A percentile compares a stretch with the other conserved stretches of the same genome.
Evolutionary conservation across 2,329 filamentous ascomycete genomes (phyloP).

Genomic region (Arthrobotrys megalospora): DNA sequence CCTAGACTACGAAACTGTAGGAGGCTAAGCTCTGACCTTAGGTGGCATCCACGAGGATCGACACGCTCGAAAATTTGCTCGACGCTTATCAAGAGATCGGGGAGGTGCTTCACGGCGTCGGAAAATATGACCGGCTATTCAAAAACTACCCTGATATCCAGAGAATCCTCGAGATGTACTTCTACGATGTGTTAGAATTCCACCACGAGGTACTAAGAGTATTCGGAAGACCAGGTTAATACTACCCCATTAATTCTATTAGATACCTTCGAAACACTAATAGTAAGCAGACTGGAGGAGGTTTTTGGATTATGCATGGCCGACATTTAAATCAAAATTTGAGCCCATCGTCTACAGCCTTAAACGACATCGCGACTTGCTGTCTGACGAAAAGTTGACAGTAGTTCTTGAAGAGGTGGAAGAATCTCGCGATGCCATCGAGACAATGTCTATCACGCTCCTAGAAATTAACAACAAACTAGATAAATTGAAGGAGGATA

Average conservation of each 20-base stretch:
- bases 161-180: slow-evolving; percentile 62
- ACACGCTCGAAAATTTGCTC: slow-evolving; percentile 61
- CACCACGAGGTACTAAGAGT: slow-evolving; percentile 61
- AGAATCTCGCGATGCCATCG: slow-evolving; percentile 11
- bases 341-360: slow-evolving; percentile 62
- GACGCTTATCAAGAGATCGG: slow-evolving; percentile 63
- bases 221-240: slow-evolving; percentile 57
- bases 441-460: background rate
- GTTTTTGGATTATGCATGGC: slow-evolving; percentile 60
- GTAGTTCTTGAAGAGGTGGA: slow-evolving; percentile 48
- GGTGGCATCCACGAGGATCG: slow-evolving; percentile 45
- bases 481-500: slow-evolving; percentile 25
- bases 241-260: no score
- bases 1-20: background rate
- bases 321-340: slow-evolving; percentile 60
- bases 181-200: slow-evolving; percentile 63
- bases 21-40: background rate
- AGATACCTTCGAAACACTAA: background rate
- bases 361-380: slow-evolving; percentile 60
- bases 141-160: slow-evolving; percentile 34
- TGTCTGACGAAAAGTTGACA: slow-evolving; percentile 60
- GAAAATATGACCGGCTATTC: slow-evolving; percentile 62
- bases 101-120: slow-evolving; percentile 62
- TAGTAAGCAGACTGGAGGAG: slow-evolving; percentile 48
- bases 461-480: slow-evolving; percentile 17